These are phyloP conservation scores for Aspergillus funiculosus DNA, from an alignment of 495 filamentous ascomycete species.

Conservation along the genomic window DNA sequence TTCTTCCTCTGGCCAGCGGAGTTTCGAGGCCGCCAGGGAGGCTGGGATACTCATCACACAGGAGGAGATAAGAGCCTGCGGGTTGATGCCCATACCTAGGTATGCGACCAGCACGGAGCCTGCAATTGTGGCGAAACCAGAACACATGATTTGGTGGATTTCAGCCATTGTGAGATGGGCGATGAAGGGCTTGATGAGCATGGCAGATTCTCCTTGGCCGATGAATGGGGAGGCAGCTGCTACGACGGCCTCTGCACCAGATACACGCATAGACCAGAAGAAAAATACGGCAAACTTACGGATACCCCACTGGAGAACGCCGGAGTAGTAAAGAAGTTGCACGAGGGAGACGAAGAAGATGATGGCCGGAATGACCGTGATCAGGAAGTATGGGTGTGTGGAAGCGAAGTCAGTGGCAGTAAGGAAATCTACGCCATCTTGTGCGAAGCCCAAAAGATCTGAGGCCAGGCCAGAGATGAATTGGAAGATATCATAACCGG, in stretches of 20 bases:
- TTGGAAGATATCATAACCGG: conserved; percentile 78
- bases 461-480: conserved; percentile 71
- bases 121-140: conserved; percentile 60
- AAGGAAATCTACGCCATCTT: conserved; percentile 64
- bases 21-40: conserved; percentile 77
- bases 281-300: conserved; percentile 81
- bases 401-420: conserved; percentile 45
- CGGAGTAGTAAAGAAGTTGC: conserved; percentile 72
- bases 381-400: conserved; percentile 58
- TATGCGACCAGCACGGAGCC: conserved; percentile 77
- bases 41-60: conserved; percentile 88
- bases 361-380: conserved; percentile 70
- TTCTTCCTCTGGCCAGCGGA: conserved; percentile 83
- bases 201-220: conserved; percentile 87
- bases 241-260: conserved; percentile 87
- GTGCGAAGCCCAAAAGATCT: conserved; percentile 64
- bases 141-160: conserved; percentile 86
- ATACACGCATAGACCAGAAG: conserved; percentile 84
- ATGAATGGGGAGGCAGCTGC: conserved; percentile 93
- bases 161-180: conserved; percentile 76
- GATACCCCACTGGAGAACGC: conserved; percentile 81
- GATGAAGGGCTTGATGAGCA: conserved; percentile 85
- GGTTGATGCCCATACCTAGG: conserved; percentile 70
- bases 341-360: conserved; percentile 90
- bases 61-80: conserved; percentile 82